Base-by-base conservation (phyloP, 768 basidiomycete genomes). In the Pleurotus platypus region DNA sequence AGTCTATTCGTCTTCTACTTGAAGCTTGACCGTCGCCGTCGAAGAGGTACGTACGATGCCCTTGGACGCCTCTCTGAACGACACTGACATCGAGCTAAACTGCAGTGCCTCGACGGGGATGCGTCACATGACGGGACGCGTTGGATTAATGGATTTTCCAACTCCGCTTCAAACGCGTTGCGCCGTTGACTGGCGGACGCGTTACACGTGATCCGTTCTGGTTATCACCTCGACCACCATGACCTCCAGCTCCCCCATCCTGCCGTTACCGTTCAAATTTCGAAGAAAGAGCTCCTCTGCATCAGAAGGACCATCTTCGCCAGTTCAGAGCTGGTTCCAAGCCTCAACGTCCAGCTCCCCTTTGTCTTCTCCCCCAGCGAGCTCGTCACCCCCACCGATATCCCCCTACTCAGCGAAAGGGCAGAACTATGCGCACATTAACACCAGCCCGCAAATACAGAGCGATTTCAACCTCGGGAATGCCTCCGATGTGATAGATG, bases 181-280 rank as follows among this genome's bases (percentile, higher is more conserved):
- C 70, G 75, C 66, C 63, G 61, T 63, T 63, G 30, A 35, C 30
- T 35, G 30, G 30, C 64, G 57, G 64, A 69, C 72, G 68, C 70
- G 69, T 60, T 54, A 18, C 77, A 78, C 76, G 78, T 78, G 76
- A 79, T 62, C 43, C 40, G 49, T 65, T 72, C 70, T 78, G 77
- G 46, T 50, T 54, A 78, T 78, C 77, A 71, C 69, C 69, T 62
- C 62, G 70, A 78, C 76, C 53, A 58, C 67, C 76, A 78, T 78
- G 76, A 75, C 71, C 60, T 62, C 68, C 63, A 59, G 47, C 49
- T 66, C 64, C 43, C 69, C 68, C 57, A 62, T 71, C 43, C 65
- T 65, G 60, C 61, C 64, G 38, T 59, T 67, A 49, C 64, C 66
- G 51, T 58, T 60, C 45, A 60, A 60, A 26, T 59, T 57, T 60